These are phyloP conservation scores for Seiridium cupressi DNA, from an alignment of 2,329 filamentous ascomycete genomes.

Conservation along the genomic window DNA sequence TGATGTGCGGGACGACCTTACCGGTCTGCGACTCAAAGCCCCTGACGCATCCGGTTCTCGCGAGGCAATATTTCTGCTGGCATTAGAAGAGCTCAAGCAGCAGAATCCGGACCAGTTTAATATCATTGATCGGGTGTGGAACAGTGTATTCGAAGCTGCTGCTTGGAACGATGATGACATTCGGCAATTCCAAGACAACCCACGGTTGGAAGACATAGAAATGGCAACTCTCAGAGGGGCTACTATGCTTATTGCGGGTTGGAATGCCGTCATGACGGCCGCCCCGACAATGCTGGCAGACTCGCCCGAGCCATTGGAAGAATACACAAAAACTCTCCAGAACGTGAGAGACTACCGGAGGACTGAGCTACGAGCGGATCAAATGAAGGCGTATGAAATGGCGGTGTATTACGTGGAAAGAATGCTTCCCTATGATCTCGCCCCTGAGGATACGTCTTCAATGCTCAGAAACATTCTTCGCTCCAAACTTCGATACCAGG, in stretches of 20 bases:
- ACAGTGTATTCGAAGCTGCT: neutral
- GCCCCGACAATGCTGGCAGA: neutral
- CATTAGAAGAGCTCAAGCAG: neutral
- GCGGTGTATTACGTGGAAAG: neutral
- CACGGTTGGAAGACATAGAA: neutral
- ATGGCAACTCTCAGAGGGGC: neutral
- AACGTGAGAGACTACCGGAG: neutral
- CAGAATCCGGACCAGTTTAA: neutral
- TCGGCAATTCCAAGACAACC: neutral
- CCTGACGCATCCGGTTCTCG: neutral
- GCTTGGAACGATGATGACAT: neutral
- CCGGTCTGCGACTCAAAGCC: neutral
- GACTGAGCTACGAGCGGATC: neutral
- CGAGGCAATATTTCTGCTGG: neutral
- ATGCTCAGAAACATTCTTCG: neutral
- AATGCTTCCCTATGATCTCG: neutral
- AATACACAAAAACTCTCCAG: neutral
- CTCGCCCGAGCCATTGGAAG: neutral
- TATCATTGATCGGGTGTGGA: neutral
- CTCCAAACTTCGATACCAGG: constrained; percentile 3
- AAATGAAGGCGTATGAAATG: neutral
- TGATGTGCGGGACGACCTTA: constrained; percentile 15
- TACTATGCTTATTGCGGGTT: neutral
- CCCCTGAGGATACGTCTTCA: neutral
- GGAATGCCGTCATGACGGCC: neutral